These are phyloP conservation scores for Trichosanthes cucumerina DNA, from an alignment of 306 rosid species.

Conservation along the genomic window DNA sequence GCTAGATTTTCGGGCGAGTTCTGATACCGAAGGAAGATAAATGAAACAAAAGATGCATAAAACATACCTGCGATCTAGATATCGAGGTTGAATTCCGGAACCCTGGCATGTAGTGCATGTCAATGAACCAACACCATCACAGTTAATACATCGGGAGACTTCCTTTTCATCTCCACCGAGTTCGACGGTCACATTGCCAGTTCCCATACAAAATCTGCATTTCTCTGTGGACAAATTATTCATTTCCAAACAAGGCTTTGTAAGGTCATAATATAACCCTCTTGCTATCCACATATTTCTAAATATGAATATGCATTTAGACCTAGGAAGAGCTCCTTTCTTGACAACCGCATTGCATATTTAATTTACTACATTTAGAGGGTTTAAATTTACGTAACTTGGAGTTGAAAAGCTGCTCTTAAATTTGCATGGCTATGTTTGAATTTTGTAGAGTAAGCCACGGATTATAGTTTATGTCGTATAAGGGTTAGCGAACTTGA, in stretches of 20 bases:
- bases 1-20: background rate
- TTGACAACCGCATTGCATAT: background rate
- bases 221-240: conserved; percentile 39
- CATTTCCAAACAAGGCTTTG: background rate
- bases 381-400: background rate
- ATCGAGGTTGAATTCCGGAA: conserved; percentile 94
- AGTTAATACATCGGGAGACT: conserved; percentile 78
- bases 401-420: background rate
- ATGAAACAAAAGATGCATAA: background rate
- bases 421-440: background rate
- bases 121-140: conserved; percentile 74
- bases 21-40: background rate
- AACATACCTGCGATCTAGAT: conserved; percentile 85
- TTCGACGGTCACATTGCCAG: conserved; percentile 57
- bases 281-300: background rate
- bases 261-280: background rate
- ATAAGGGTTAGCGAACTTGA: background rate
- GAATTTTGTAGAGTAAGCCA: background rate
- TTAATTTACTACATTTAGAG: background rate
- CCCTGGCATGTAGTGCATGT: conserved; percentile 99
- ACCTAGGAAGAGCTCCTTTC: background rate
- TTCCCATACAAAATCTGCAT: conserved; percentile 85
- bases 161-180: conserved; percentile 78
- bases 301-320: background rate
- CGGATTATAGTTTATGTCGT: background rate